Evolutionary conservation across 768 basidiomycete genomes (phyloP).

Genomic region (Hydnum rufescens): DNA sequence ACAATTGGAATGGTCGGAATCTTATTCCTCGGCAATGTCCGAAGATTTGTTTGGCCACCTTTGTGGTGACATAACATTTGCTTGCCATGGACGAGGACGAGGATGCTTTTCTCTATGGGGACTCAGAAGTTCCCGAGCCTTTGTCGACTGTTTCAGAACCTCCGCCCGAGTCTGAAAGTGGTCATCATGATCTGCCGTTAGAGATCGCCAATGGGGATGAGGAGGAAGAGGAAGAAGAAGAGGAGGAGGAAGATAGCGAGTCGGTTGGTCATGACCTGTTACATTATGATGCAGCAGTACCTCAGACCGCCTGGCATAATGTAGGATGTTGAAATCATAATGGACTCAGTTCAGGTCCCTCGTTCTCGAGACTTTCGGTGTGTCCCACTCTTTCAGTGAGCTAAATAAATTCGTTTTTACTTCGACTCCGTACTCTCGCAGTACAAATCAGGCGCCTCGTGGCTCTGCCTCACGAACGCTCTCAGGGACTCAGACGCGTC

Average conservation of each 20-base stretch:
- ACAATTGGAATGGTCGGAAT: too few species aligned
- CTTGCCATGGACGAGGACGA: conserved; percentile 36
- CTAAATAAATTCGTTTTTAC: conserved; percentile 1
- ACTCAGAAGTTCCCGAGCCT: conserved; percentile 16
- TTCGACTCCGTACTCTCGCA: conserved; percentile 16
- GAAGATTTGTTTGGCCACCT: too few species aligned
- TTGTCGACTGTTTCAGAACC: background rate
- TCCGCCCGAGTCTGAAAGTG: background rate
- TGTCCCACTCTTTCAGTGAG: conserved; percentile 7
- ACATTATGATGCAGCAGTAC: background rate
- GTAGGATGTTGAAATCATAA: conserved; percentile 79
- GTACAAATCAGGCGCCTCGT: conserved; percentile 16
- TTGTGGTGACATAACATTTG: too few species aligned
- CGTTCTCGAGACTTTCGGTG: conserved; percentile 62
- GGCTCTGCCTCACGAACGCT: conserved; percentile 16
- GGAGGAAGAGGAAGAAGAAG: conserved; percentile 20
- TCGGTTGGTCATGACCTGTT: conserved; percentile 22
- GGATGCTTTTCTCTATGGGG: conserved; percentile 62
- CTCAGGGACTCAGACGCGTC: conserved; percentile 5
- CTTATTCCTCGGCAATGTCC: too few species aligned
- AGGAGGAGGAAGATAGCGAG: conserved; percentile 18
- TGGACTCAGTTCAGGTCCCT: conserved; percentile 33
- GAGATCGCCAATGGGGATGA: conserved; percentile 5
- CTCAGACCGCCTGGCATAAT: conserved; percentile 10
- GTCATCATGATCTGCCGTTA: background rate